phyloP scores from a whole-genome alignment of 2,329 filamentous ascomycete species.

The Pseudogymnoascus sp. region DNA sequence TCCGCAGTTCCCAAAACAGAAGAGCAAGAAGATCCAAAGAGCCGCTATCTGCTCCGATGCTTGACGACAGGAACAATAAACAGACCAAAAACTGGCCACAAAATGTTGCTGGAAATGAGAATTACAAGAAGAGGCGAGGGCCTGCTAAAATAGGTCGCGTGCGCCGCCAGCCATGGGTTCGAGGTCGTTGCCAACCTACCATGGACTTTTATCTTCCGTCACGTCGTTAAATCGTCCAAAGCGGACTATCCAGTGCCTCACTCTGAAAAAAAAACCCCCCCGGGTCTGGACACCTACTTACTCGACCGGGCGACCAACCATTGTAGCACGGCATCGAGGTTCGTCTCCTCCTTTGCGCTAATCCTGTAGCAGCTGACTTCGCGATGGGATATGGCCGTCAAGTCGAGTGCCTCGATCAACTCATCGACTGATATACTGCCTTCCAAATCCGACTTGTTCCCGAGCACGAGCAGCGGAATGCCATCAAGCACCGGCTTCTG shows the following conservation, averaged over 20 bases:
- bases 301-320: slow-evolving; percentile 90
- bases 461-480: slow-evolving; percentile 87
- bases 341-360: slow-evolving; percentile 97
- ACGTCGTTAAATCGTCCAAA: background rate
- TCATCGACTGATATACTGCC: slow-evolving; percentile 89
- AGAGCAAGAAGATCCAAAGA: background rate
- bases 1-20: background rate
- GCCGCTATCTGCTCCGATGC: slow-evolving; percentile 5
- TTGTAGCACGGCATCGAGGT: slow-evolving; percentile 91
- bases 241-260: background rate
- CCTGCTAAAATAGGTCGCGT: background rate
- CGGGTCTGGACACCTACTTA: slow-evolving; percentile 43
- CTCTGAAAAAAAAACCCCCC: too few species aligned
- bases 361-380: slow-evolving; percentile 99
- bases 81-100: background rate
- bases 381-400: slow-evolving; percentile 81
- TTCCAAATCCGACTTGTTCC: slow-evolving; percentile 95
- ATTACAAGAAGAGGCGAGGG: slow-evolving; percentile 4
- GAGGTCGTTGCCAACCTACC: background rate
- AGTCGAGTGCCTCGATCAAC: slow-evolving; percentile 83
- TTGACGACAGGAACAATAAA: background rate
- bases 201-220: slow-evolving; percentile 3
- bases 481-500: slow-evolving; percentile 75
- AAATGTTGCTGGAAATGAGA: slow-evolving; percentile 1
- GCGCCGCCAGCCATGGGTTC: background rate